phyloP scores from a whole-genome alignment of 768 basidiomycete genomes.

The Inosperma sp. region DNA sequence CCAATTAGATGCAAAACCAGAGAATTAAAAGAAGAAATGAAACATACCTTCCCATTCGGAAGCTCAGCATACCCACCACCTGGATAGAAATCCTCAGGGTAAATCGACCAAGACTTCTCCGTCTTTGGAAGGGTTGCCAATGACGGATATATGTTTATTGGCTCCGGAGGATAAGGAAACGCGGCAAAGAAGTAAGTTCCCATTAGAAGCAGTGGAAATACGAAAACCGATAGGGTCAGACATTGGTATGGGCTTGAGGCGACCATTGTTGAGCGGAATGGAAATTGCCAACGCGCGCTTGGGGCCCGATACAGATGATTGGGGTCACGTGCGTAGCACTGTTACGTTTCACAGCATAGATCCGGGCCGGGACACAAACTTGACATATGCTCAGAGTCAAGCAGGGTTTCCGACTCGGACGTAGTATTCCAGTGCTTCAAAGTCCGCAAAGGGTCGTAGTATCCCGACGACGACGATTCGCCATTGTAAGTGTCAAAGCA shows the following conservation, averaged over 20 bases:
- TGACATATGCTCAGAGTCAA: too few relatives aligned
- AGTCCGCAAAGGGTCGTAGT: too few relatives aligned
- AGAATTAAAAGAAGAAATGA: neutral
- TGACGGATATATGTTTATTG: conserved; percentile 49
- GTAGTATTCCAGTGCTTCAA: too few relatives aligned
- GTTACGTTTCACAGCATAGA: neutral
- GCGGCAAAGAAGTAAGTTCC: conserved; percentile 57
- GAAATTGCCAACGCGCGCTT: neutral
- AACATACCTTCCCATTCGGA: conserved; percentile 58
- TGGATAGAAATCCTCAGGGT: conserved; percentile 64
- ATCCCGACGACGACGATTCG: too few relatives aligned
- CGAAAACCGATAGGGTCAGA: conserved; percentile 51
- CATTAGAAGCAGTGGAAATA: conserved; percentile 58
- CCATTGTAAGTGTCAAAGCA: too few relatives aligned
- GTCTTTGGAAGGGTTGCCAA: conserved; percentile 54
- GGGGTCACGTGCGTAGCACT: neutral
- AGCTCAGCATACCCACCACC: conserved; percentile 61
- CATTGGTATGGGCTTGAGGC: conserved; percentile 39
- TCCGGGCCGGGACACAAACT: neutral
- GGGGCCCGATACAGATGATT: neutral
- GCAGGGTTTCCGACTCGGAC: too few relatives aligned
- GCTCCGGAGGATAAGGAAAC: conserved; percentile 58
- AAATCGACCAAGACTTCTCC: conserved; percentile 61
- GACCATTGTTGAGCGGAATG: conserved; percentile 22
- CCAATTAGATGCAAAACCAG: neutral